Evolutionary conservation across 495 filamentous ascomycete species (phyloP), one percentile per base, ranked within the genome.

Genomic region (Friedmanniomyces simplex): DNA sequence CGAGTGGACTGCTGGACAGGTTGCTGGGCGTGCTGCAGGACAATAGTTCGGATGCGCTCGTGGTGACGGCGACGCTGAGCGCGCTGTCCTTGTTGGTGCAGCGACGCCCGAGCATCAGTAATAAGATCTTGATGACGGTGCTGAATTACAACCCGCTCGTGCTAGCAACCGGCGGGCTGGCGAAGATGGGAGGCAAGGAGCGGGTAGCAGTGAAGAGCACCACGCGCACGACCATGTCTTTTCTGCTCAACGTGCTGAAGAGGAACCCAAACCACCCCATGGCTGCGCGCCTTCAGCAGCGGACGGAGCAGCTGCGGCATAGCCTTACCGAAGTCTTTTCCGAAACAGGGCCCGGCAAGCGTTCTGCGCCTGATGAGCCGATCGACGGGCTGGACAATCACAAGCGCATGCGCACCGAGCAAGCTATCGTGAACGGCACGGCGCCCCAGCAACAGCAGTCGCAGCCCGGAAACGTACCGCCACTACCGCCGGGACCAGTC

Each of bases 71-170:
- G 20, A 96, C 94, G 5, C 69, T 98, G 18, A 97, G 97, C 71
- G 86, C 83, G 59, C 77, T 97, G 10, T 82, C 87, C 24, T 77
- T 83, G 53, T 77, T 99, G 21, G 78, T 95, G 53, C 87, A 89
- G 59, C 83, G 81, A 25, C 84, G 93, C 20, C 84, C 88, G 24
- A 81, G 81, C 34, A 84, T 94, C 57, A 78, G 88, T 24, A 88
- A 82, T 68, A 91, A 89, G 65, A 94, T 97, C 58, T 71, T 96
- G 49, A 85, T 81, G 65, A 79, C 86, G 1, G 76, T 97, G 24
- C 71, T 97, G n/a, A 88, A 82, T 63, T 99, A 96, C 76, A 94
- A 94, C 68, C 93, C 93, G 7, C 70, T 95, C 8, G 87, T 83
- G 64, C 82, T 84, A 58, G 85, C 85, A 43, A 84, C 80, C 61